Evolutionary conservation across 2,329 filamentous ascomycete species (phyloP).

Genomic region (Neofusicoccum ribis): DNA sequence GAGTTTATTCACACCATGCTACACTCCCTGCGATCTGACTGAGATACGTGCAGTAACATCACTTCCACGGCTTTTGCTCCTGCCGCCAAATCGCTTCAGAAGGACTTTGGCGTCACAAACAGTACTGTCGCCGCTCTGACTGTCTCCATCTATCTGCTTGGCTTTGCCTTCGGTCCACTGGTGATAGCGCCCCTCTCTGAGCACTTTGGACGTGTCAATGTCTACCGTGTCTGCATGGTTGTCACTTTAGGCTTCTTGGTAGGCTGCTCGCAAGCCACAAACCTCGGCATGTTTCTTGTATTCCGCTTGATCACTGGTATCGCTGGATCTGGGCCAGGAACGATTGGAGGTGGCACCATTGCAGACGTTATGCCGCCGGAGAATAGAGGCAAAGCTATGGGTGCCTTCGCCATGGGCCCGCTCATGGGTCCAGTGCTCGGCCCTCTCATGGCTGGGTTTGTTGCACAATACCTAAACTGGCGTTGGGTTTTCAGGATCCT

Average conservation of each 20-base stretch:
- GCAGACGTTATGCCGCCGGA: constrained; percentile 52
- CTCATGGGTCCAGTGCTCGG: constrained; percentile 46
- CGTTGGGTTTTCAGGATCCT: not conserved
- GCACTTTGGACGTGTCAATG: constrained; percentile 26
- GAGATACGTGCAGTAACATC: constrained; percentile 11
- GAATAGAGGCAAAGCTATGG: constrained; percentile 51
- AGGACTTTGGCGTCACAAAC: constrained; percentile 22
- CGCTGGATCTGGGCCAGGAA: constrained; percentile 30
- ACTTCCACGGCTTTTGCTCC: constrained; percentile 24
- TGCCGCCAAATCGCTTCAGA: not conserved
- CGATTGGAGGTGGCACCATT: constrained; percentile 53
- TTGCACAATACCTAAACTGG: not conserved
- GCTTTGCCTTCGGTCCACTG: constrained; percentile 29
- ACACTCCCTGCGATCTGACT: not conserved
- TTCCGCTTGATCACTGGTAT: constrained; percentile 31
- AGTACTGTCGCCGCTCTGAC: constrained; percentile 22
- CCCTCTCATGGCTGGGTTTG: constrained; percentile 36
- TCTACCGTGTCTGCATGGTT: constrained; percentile 25
- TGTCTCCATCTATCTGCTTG: constrained; percentile 31
- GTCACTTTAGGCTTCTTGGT: constrained; percentile 27
- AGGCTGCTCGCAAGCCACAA: constrained; percentile 27
- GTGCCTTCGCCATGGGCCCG: constrained; percentile 51
- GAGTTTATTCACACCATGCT: not conserved
- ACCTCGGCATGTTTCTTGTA: constrained; percentile 26
- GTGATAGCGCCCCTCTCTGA: constrained; percentile 32